Base-by-base conservation (phyloP, 2,329 filamentous ascomycete species). In the Lasiodiplodia sp. region DNA sequence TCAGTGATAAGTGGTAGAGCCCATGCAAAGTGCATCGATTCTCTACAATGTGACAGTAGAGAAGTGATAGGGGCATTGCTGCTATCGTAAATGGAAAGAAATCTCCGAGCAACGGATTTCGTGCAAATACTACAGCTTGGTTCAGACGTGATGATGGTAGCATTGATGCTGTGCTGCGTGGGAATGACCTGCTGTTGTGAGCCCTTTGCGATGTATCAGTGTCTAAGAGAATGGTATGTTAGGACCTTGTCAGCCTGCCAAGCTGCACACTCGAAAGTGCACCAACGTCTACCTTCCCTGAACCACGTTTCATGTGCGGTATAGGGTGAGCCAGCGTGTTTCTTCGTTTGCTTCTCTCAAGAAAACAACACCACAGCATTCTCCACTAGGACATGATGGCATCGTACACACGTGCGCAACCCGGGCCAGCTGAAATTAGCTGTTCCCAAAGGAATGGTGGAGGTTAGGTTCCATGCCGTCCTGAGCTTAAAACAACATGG, bases 381-480 rank as follows among this genome's bases (percentile, higher is more conserved):
- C 23, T 52, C 25, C 21, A 37, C 28, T 8, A 28, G 18, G 31
- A 64, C 60, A 25, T 49, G 60, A 16, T 64, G 60, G n/a, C 60
- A 64, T 10, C 31, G 7, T 12, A 3, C 16, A 38, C 40, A 52
- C 40, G 11, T 49, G 60, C 31, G 31, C 60, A 31, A 49, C 44
- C 47, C 40, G 31, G 28, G 14, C 60, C 60, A 64, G 60, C 25
- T 21, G 38, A 47, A 47, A 14, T 21, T 34, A 62, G 57, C n/a
- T 62, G 57, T 62, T 62, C 57, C 28, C 47, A 18, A 49, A 51
- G 40, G 47, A 64, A 31, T 25, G 60, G 18, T 47, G 47, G 40
- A 21, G 47, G 58, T 37, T 37, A 49, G 60, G 23, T 31, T 38
- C 38, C 60, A 52, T 52, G 14, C n/a, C 18, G 60, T 21, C 47